Percentiles rank a stretch among this genome's conserved stretches.
phyloP scores from a whole-genome alignment of 2,329 filamentous ascomycete species.

The Xylaria digitata region DNA sequence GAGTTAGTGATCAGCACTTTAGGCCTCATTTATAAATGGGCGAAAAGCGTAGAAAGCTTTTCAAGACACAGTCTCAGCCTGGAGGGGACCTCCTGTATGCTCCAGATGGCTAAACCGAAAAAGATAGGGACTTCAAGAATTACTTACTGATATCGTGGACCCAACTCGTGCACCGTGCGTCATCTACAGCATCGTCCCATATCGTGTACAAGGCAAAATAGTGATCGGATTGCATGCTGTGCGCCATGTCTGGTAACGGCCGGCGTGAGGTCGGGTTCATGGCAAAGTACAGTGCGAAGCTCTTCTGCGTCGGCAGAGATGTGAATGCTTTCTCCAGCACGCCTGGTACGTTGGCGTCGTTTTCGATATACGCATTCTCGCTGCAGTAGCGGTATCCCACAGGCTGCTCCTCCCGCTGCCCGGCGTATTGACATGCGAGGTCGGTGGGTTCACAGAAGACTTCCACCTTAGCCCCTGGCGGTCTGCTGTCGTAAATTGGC shows the following conservation, averaged over 20 bases:
- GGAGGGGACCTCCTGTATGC: too few relatives aligned
- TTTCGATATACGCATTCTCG: conserved; percentile 63
- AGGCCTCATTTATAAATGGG: background rate
- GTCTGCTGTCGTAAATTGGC: conserved; percentile 53
- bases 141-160: conserved; percentile 51
- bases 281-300: conserved; percentile 61
- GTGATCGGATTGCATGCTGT: conserved; percentile 66
- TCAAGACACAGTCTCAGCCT: too few relatives aligned
- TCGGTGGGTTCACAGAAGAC: conserved; percentile 56
- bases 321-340: conserved; percentile 61
- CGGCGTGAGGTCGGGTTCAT: conserved; percentile 62
- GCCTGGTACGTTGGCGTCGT: conserved; percentile 58
- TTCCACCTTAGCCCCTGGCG: conserved; percentile 52
- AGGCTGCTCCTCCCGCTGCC: conserved; percentile 61
- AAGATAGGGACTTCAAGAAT: background rate
- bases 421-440: conserved; percentile 55
- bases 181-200: conserved; percentile 60
- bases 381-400: conserved; percentile 60
- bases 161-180: conserved; percentile 58
- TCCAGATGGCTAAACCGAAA: background rate
- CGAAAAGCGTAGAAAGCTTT: background rate
- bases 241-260: conserved; percentile 62
- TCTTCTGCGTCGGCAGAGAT: conserved; percentile 58
- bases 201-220: conserved; percentile 66
- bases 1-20: background rate